phyloP scores from a whole-genome alignment of 345 rosid genomes.

The Boechera stricta region DNA sequence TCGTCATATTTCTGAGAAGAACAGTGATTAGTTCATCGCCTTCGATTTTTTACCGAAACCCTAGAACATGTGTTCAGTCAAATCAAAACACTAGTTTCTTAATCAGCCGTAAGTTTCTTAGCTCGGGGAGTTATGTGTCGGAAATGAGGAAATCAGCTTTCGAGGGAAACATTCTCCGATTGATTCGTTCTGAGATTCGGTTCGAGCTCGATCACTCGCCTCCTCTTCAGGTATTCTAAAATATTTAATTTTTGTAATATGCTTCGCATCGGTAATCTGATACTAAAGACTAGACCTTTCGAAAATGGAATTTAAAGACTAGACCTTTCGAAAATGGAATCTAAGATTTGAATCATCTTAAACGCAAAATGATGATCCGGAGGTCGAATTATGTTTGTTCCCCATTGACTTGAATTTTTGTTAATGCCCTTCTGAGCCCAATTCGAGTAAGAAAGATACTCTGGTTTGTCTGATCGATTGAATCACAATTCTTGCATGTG shows the following conservation, averaged over 20 bases:
- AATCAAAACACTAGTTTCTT: constrained; percentile 1
- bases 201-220: constrained; percentile 70
- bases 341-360: neutral
- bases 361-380: neutral
- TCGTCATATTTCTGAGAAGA: constrained; percentile 46
- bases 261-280: too few species aligned
- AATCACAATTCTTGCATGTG: neutral
- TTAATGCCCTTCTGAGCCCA: neutral
- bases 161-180: constrained; percentile 65
- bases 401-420: neutral
- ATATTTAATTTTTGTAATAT: neutral
- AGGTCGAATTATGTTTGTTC: constrained; percentile 1
- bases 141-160: constrained; percentile 83
- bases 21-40: constrained; percentile 23
- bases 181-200: constrained; percentile 67
- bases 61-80: constrained; percentile 7
- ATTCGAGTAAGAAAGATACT: neutral
- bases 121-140: constrained; percentile 58
- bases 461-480: neutral
- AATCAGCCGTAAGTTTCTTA: constrained; percentile 17
- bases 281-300: neutral
- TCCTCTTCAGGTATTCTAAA: constrained; percentile 31
- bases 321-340: constrained; percentile 9
- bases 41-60: constrained; percentile 18
- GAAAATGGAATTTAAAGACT: constrained; percentile 8